These are phyloP conservation scores for Trichoderma asperellum DNA, from an alignment of 2,329 filamentous ascomycete species.

Conservation along the genomic window DNA sequence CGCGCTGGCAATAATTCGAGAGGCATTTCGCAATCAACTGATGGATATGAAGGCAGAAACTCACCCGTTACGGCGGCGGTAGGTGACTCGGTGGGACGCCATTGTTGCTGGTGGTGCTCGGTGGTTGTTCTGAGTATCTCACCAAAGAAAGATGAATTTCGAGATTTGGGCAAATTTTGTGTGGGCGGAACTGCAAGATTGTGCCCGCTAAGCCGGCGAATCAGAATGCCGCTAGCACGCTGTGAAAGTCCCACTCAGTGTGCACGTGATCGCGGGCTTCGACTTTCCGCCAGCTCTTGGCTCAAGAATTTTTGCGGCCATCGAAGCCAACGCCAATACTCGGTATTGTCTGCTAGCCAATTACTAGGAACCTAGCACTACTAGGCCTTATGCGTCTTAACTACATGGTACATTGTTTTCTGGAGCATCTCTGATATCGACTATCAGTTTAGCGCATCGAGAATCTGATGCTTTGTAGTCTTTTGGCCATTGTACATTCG, in stretches of 20 bases:
- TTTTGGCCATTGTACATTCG: neutral
- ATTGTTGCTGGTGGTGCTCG: slow-evolving; percentile 57
- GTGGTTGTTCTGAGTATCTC: slow-evolving; percentile 44
- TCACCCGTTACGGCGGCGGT: slow-evolving; percentile 81
- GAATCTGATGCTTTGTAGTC: neutral
- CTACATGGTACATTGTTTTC: neutral
- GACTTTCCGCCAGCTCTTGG: neutral
- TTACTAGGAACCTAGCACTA: too few species aligned
- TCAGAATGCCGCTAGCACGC: slow-evolving; percentile 35
- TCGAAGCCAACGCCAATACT: neutral
- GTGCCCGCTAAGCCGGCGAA: slow-evolving; percentile 47
- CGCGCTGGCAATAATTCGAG: slow-evolving; percentile 14
- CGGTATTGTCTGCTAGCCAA: neutral
- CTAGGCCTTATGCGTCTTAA: neutral
- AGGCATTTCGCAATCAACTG: neutral
- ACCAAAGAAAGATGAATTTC: slow-evolving; percentile 46
- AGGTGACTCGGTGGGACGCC: slow-evolving; percentile 63
- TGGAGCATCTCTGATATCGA: neutral
- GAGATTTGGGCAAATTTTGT: slow-evolving; percentile 50
- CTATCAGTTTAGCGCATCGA: neutral
- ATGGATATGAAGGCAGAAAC: slow-evolving; percentile 45
- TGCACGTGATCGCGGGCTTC: slow-evolving; percentile 24
- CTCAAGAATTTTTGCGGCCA: neutral
- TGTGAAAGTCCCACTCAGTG: slow-evolving; percentile 9
- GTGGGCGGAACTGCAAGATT: slow-evolving; percentile 44